phyloP scores from a whole-genome alignment of 1,284 basidiomycete genomes.

The Ustilago tritici region DNA sequence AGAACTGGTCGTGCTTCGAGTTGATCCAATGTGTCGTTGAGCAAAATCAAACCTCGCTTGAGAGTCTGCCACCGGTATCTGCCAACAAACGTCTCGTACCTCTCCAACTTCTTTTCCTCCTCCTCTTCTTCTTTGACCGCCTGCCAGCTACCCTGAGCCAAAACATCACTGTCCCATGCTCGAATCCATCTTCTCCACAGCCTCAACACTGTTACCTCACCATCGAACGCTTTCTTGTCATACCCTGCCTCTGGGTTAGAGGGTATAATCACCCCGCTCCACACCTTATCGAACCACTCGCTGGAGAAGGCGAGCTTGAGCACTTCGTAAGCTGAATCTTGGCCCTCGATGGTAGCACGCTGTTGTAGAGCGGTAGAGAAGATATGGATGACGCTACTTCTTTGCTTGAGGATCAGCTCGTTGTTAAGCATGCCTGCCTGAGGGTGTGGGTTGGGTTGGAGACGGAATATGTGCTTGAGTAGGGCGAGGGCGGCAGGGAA shows the following conservation, averaged over 20 bases:
- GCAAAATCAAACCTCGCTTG: conserved; percentile 17
- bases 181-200: conserved; percentile 45
- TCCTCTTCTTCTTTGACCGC: not conserved
- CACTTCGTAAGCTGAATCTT: conserved; percentile 25
- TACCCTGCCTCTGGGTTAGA: not conserved
- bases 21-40: conserved; percentile 22
- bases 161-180: conserved; percentile 25
- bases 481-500: conserved; percentile 3
- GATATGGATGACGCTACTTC: conserved; percentile 24
- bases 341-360: not conserved
- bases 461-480: conserved; percentile 5
- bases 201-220: conserved; percentile 7
- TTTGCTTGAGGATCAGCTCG: conserved; percentile 32
- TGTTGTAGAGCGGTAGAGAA: conserved; percentile 26
- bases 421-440: not conserved
- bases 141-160: not conserved
- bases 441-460: not conserved
- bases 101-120: not conserved
- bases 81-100: conserved; percentile 16
- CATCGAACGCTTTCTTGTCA: conserved; percentile 7
- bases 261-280: conserved; percentile 16
- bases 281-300: conserved; percentile 14
- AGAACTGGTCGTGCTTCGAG: conserved; percentile 10
- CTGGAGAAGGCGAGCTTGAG: conserved; percentile 14
- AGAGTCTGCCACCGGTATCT: conserved; percentile 40